These are phyloP conservation scores for Trichoderma citrinoviride DNA, from an alignment of 2,329 filamentous ascomycete genomes.

Conservation along the genomic window DNA sequence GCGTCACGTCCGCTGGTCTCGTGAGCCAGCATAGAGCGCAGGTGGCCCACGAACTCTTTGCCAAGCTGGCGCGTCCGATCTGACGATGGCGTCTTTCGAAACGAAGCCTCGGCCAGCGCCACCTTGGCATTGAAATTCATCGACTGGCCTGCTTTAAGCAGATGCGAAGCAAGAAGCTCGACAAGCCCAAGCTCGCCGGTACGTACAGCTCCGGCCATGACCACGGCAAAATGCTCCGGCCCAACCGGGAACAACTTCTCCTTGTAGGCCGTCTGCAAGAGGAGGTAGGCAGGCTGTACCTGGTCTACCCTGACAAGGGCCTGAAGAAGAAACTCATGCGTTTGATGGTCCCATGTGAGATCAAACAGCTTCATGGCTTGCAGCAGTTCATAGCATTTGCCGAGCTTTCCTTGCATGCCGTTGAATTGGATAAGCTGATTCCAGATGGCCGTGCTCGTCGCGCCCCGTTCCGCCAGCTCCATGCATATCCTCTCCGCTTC, in stretches of 20 bases:
- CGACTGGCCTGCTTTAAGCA: slow-evolving; percentile 43
- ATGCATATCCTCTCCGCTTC: slow-evolving; percentile 42
- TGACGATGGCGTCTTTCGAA: slow-evolving; percentile 28
- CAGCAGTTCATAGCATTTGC: slow-evolving; percentile 49
- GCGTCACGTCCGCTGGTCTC: not conserved
- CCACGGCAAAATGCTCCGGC: slow-evolving; percentile 49
- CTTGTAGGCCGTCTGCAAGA: slow-evolving; percentile 45
- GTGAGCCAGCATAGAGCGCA: slow-evolving; percentile 27
- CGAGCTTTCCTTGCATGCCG: slow-evolving; percentile 58
- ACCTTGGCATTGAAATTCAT: slow-evolving; percentile 45
- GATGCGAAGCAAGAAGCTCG: slow-evolving; percentile 42
- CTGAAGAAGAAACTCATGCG: slow-evolving; percentile 49
- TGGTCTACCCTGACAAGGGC: slow-evolving; percentile 50
- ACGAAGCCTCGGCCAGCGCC: slow-evolving; percentile 43
- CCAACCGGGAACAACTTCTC: slow-evolving; percentile 47
- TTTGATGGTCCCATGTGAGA: slow-evolving; percentile 49
- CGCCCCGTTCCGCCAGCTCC: slow-evolving; percentile 51
- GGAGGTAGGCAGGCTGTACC: slow-evolving; percentile 47
- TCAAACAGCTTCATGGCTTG: slow-evolving; percentile 47
- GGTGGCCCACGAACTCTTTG: slow-evolving; percentile 32
- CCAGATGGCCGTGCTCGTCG: slow-evolving; percentile 64
- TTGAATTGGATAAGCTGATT: slow-evolving; percentile 72
- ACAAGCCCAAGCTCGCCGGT: slow-evolving; percentile 45
- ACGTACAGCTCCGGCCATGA: slow-evolving; percentile 52
- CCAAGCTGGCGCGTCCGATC: slow-evolving; percentile 29